phyloP scores from a whole-genome alignment of 306 rosid genomes.

The Castanea sativa region DNA sequence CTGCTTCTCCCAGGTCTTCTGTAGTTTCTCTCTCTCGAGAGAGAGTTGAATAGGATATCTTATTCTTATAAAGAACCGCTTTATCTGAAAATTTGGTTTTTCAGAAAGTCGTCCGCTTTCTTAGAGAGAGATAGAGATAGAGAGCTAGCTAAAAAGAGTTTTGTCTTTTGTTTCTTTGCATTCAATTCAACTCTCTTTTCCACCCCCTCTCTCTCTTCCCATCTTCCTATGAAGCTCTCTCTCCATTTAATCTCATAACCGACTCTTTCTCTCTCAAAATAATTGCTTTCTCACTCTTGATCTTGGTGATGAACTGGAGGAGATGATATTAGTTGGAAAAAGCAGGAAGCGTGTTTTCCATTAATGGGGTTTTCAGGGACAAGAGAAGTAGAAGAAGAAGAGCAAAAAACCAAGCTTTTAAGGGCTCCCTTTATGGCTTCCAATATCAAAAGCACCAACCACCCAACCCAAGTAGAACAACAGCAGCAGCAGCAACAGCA shows the following conservation, averaged over 20 bases:
- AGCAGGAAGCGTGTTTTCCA: slow-evolving; percentile 45
- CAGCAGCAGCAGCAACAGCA: slow-evolving; percentile 46
- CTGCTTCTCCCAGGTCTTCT: slow-evolving; percentile 32
- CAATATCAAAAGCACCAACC: slow-evolving; percentile 31
- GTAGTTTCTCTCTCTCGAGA: slow-evolving; percentile 23
- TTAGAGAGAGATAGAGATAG: slow-evolving; percentile 18
- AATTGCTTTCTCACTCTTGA: slow-evolving; percentile 6
- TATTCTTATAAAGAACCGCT: slow-evolving; percentile 36
- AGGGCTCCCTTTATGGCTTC: slow-evolving; percentile 54
- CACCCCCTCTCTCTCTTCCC: slow-evolving; percentile 14
- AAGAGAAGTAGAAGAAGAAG: slow-evolving; percentile 23
- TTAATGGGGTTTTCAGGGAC: slow-evolving; percentile 45
- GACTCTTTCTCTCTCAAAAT: slow-evolving; percentile 41
- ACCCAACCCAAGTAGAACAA: slow-evolving; percentile 40
- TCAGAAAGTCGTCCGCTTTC: slow-evolving; percentile 38
- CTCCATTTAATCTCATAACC: slow-evolving; percentile 32
- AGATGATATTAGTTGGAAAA: slow-evolving; percentile 25
- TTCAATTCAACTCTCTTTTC: slow-evolving; percentile 40
- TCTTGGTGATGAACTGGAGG: slow-evolving; percentile 1
- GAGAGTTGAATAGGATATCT: slow-evolving; percentile 23
- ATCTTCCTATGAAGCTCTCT: slow-evolving; percentile 11
- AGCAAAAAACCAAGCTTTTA: slow-evolving; percentile 29
- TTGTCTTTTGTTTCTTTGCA: slow-evolving; percentile 48
- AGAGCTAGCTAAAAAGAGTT: background rate
- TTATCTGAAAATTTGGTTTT: slow-evolving; percentile 39